Evolutionary conservation across 441 rosid genomes (phyloP).

Genomic region (Hura crepitans): DNA sequence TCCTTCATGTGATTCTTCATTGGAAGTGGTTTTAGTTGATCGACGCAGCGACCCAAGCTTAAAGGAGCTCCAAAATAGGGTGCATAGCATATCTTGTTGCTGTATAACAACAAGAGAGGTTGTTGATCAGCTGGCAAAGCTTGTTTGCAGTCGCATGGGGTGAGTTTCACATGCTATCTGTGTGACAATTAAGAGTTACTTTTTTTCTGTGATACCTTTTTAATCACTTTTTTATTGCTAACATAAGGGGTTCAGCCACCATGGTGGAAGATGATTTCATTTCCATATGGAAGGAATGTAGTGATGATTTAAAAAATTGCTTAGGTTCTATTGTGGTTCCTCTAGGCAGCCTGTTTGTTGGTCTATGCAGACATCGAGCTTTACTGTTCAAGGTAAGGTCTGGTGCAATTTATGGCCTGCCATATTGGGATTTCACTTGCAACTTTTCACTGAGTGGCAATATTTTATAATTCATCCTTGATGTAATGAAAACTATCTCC

Average conservation of each 20-base stretch:
- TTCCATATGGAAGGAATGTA: constrained; percentile 74
- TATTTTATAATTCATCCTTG: not conserved
- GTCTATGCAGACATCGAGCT: constrained; percentile 97
- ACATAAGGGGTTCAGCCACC: constrained; percentile 65
- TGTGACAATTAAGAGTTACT: constrained; percentile 14
- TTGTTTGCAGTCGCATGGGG: constrained; percentile 92
- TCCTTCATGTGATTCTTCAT: constrained; percentile 47
- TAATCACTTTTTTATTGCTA: constrained; percentile 28
- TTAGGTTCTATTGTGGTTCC: constrained; percentile 83
- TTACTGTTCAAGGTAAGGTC: constrained; percentile 83
- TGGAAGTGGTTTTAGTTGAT: constrained; percentile 84
- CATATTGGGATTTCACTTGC: too few species aligned
- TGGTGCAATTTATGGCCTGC: constrained; percentile 14
- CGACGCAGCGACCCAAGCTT: constrained; percentile 64
- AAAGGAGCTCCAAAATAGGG: constrained; percentile 80
- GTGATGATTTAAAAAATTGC: constrained; percentile 68
- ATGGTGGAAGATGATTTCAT: constrained; percentile 61
- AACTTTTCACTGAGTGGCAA: not conserved
- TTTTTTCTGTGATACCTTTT: constrained; percentile 16
- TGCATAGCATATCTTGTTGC: constrained; percentile 57
- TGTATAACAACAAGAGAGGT: constrained; percentile 79
- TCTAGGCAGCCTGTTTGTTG: constrained; percentile 79
- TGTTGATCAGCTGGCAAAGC: constrained; percentile 91
- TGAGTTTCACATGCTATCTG: constrained; percentile 38
- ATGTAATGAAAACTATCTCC: not conserved